Conservation (phyloP, 169 alveolate genomes). For the Babesia sp. region DNA sequence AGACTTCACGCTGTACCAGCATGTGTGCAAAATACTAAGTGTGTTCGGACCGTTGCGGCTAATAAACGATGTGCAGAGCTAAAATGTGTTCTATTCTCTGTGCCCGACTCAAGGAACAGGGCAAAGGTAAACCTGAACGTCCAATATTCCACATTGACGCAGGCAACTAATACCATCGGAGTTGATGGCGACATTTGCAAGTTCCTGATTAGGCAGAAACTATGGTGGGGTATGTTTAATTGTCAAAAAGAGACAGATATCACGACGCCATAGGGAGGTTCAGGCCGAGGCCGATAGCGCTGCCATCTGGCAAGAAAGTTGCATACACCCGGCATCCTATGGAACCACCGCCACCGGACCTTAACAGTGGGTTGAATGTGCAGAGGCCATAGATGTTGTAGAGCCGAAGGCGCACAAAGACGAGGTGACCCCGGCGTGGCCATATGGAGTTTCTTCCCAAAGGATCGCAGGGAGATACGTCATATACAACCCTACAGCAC, state of each 20-base stretch:
- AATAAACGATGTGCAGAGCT: conserved; percentile 62
- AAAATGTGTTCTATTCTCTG: conserved; percentile 81
- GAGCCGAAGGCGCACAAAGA: conserved; percentile 73
- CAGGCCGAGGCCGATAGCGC: conserved; percentile 76
- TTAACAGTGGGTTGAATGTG: conserved; percentile 29
- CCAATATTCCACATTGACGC: neutral
- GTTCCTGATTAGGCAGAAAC: conserved; percentile 81
- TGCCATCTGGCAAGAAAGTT: conserved; percentile 77
- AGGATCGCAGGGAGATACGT: conserved; percentile 75
- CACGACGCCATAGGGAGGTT: conserved; percentile 50
- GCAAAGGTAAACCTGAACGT: conserved; percentile 57
- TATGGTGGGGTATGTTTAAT: conserved; percentile 80
- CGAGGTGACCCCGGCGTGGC: conserved; percentile 74
- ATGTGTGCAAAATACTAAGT: conserved; percentile 77
- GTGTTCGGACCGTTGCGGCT: neutral
- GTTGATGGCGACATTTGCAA: conserved; percentile 86
- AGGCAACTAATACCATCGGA: conserved; percentile 81
- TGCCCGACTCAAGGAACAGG: conserved; percentile 85
- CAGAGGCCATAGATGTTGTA: neutral
- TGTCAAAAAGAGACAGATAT: neutral
- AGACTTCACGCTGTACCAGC: conserved; percentile 79
- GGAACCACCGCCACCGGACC: conserved; percentile 79
- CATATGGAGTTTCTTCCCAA: conserved; percentile 78
- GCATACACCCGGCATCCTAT: conserved; percentile 85
- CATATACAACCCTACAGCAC: conserved; percentile 79